Evolutionary conservation across 2,329 filamentous ascomycete genomes (phyloP).

Genomic region (Colletotrichum scovillei): DNA sequence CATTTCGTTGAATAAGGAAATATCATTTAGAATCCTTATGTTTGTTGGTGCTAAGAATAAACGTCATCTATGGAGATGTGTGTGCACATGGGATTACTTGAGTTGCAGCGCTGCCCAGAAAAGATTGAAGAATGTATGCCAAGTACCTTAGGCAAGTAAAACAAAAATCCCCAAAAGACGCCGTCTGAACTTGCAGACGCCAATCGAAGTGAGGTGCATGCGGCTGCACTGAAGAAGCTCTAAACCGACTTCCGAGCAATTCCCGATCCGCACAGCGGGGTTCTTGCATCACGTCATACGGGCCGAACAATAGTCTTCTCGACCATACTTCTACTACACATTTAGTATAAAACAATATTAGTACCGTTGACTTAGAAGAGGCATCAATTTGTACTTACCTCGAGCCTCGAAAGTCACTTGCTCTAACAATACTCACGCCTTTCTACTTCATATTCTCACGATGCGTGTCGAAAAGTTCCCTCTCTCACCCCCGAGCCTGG

Average conservation of each 20-base stretch:
- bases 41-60: too few species aligned
- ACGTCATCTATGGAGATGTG: too few species aligned
- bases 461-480: conserved; percentile 36
- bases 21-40: too few species aligned
- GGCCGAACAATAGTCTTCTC: neutral
- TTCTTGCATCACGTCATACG: neutral
- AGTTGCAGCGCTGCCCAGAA: too few species aligned
- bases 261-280: neutral
- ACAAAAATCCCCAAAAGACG: neutral
- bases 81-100: too few species aligned
- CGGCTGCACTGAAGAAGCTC: neutral
- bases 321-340: neutral
- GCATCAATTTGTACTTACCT: neutral
- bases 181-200: neutral
- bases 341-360: neutral
- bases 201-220: neutral
- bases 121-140: too few species aligned
- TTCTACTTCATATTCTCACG: neutral
- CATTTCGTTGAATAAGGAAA: too few species aligned
- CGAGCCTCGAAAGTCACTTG: too few species aligned
- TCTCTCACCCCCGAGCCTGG: conserved; percentile 41
- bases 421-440: too few species aligned
- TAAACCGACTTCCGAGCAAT: neutral
- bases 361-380: neutral
- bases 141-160: too few species aligned